A percentile compares a stretch with the other conserved stretches of the same genome.
Evolutionary conservation across 371 early-diverging fungal genomes (phyloP).

Genomic region (Apophysomyces sp.): DNA sequence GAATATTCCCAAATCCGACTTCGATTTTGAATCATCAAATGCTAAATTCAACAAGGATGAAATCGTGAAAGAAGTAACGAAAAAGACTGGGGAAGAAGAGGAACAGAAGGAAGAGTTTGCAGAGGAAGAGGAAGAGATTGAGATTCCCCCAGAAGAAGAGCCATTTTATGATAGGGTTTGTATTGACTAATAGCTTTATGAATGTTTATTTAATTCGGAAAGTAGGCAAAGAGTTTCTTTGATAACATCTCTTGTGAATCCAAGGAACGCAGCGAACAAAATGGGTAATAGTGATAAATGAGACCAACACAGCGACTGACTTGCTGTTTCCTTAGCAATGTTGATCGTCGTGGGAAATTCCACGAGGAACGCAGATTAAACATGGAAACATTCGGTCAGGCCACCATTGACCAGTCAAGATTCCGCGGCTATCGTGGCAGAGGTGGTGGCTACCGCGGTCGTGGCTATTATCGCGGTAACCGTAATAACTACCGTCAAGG

Average conservation of each 20-base stretch:
- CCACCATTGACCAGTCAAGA: constrained; percentile 65
- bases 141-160: constrained; percentile 44
- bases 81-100: constrained; percentile 13
- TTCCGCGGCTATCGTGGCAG: constrained; percentile 64
- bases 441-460: constrained; percentile 49
- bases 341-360: constrained; percentile 75
- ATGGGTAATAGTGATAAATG: constrained; percentile 2
- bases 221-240: constrained; percentile 82
- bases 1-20: constrained; percentile 83
- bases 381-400: constrained; percentile 95
- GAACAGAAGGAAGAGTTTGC: constrained; percentile 41
- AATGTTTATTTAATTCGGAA: neutral
- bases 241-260: constrained; percentile 97
- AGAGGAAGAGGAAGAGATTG: constrained; percentile 19
- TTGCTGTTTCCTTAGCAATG: constrained; percentile 5
- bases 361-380: constrained; percentile 89
- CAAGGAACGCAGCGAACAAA: constrained; percentile 75
- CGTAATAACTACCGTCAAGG: constrained; percentile 32
- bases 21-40: constrained; percentile 92
- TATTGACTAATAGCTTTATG: neutral
- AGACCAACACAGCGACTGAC: neutral
- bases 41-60: constrained; percentile 91
- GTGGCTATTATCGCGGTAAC: constrained; percentile 32
- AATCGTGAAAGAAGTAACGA: constrained; percentile 61
- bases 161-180: constrained; percentile 53